Percentiles rank a stretch among this genome's conserved stretches.
Conservation (phyloP, 1,139 yeast genomes). For the Zygoascus meyerae region DNA sequence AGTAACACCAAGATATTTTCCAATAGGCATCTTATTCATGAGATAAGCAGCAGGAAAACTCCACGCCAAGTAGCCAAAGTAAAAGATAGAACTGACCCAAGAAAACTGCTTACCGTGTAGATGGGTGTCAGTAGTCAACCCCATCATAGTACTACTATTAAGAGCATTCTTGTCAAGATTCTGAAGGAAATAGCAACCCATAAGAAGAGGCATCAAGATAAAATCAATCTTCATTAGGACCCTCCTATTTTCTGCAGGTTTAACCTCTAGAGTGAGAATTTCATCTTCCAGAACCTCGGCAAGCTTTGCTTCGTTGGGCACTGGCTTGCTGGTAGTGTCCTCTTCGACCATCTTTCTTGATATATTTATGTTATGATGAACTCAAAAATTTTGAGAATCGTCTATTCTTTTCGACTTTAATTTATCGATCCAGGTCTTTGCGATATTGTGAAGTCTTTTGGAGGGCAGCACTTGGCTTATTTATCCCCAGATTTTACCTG, state of each 20-base stretch:
- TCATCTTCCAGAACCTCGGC: no score
- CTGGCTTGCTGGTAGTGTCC: no score
- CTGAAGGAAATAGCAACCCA: conserved; percentile 44
- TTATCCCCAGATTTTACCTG: no score
- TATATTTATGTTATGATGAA: no score
- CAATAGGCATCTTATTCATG: conserved; percentile 29
- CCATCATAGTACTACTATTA: conserved; percentile 41
- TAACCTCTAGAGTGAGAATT: neutral
- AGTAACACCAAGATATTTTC: conserved; percentile 12
- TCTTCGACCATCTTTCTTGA: no score
- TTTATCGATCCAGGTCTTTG: no score
- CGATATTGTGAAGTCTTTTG: no score
- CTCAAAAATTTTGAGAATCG: no score
- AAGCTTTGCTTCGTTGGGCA: no score
- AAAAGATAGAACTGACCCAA: conserved; percentile 40
- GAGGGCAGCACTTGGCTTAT: no score
- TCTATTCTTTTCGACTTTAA: no score
- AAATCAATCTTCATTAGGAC: conserved; percentile 51
- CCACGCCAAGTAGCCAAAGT: conserved; percentile 38
- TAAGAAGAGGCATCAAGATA: conserved; percentile 43
- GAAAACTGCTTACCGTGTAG: conserved; percentile 37
- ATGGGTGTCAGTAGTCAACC: conserved; percentile 33
- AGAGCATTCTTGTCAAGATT: conserved; percentile 36
- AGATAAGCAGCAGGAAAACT: conserved; percentile 35
- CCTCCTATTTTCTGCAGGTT: conserved; percentile 29